These are phyloP conservation scores for Salvia rosmarinus DNA, from an alignment of 257 asterid genomes.

Conservation along the genomic window DNA sequence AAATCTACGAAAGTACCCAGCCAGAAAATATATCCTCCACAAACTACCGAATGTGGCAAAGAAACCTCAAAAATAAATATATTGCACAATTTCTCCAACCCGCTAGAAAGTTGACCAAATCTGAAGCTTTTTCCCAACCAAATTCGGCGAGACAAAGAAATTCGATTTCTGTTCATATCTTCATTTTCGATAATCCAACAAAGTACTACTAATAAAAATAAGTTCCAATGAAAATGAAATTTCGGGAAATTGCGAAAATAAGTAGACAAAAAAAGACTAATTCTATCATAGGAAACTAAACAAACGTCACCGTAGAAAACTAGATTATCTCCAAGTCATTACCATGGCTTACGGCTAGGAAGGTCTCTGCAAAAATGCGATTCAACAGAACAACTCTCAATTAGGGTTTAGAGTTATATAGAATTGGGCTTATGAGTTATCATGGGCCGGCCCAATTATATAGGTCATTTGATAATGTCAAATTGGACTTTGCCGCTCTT, in stretches of 20 bases:
- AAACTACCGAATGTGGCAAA: too few species aligned
- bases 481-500: neutral
- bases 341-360: slow-evolving; percentile 34
- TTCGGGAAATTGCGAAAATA: neutral
- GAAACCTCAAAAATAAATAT: too few species aligned
- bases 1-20: neutral
- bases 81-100: neutral
- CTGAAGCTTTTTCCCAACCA: neutral
- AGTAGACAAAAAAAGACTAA: neutral
- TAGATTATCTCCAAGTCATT: neutral
- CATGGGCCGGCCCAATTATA: slow-evolving; percentile 31
- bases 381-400: neutral
- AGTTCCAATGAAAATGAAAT: neutral
- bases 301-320: neutral
- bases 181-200: neutral
- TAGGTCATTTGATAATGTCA: too few species aligned
- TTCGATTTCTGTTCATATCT: neutral
- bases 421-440: slow-evolving; percentile 2
- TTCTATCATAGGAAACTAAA: neutral
- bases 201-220: neutral
- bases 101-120: neutral
- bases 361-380: slow-evolving; percentile 1
- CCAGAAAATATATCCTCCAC: neutral
- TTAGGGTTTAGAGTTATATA: slow-evolving; percentile 14
- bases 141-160: neutral